These are phyloP conservation scores for Mycena metata DNA, from an alignment of 768 basidiomycete genomes.

Conservation along the genomic window DNA sequence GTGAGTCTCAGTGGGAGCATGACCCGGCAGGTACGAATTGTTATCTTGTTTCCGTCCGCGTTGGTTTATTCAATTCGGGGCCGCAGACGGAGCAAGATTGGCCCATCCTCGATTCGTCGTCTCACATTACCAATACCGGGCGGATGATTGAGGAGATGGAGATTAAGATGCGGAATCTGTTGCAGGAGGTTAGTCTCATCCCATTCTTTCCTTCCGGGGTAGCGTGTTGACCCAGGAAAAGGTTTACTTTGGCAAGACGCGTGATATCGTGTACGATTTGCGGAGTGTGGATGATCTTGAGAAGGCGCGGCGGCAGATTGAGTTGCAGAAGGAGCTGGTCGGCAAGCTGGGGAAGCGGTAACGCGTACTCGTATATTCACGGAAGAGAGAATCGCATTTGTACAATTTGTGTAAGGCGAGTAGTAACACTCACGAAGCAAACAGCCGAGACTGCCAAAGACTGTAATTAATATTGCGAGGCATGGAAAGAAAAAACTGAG, in stretches of 20 bases:
- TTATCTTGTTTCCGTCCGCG: constrained; percentile 2
- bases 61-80: constrained; percentile 28
- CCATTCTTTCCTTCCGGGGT: constrained; percentile 3
- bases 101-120: constrained; percentile 81
- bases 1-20: constrained; percentile 94
- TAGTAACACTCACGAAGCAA: too few relatives aligned
- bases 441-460: too few relatives aligned
- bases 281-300: constrained; percentile 90
- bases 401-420: too few relatives aligned
- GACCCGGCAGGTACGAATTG: constrained; percentile 87
- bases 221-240: constrained; percentile 42
- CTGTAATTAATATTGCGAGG: too few relatives aligned
- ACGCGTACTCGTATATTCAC: constrained; percentile 1
- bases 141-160: constrained; percentile 99
- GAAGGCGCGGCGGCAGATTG: constrained; percentile 81
- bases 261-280: constrained; percentile 94
- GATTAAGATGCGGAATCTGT: constrained; percentile 96
- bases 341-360: constrained; percentile 71
- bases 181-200: constrained; percentile 76
- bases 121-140: constrained; percentile 95
- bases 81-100: constrained; percentile 87
- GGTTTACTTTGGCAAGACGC: constrained; percentile 97
- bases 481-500: too few relatives aligned
- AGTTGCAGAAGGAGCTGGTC: constrained; percentile 92
- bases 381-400: constrained; percentile 13